A percentile compares a stretch with the other conserved stretches of the same genome.
Evolutionary conservation across 768 basidiomycete species (phyloP).

Genomic region (Macrolepiota fuliginosa): DNA sequence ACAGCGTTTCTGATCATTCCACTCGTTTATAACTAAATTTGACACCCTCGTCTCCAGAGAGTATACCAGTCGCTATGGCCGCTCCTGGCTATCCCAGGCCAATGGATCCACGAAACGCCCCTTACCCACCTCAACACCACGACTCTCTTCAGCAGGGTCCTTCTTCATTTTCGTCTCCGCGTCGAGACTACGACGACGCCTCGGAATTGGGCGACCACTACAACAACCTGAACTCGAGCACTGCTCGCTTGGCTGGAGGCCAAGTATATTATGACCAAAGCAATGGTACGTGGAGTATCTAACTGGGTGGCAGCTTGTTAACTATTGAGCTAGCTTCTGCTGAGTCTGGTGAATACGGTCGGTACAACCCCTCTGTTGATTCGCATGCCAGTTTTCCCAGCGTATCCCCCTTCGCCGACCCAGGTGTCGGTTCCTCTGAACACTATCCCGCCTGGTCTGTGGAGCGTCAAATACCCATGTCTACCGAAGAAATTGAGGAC

Average conservation of each 20-base stretch:
- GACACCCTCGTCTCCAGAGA: background rate
- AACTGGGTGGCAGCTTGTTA: constrained; percentile 1
- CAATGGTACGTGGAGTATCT: constrained; percentile 20
- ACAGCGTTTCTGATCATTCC: constrained; percentile 12
- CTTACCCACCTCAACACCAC: constrained; percentile 24
- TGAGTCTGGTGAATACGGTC: constrained; percentile 34
- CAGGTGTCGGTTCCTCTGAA: constrained; percentile 48
- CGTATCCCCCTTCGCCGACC: constrained; percentile 59
- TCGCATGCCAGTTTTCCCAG: constrained; percentile 59
- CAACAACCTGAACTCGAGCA: constrained; percentile 47
- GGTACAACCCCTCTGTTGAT: constrained; percentile 56
- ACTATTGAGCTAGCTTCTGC: constrained; percentile 13
- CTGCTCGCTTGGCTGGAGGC: constrained; percentile 50
- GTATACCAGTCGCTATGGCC: constrained; percentile 15
- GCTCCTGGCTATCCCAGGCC: constrained; percentile 15
- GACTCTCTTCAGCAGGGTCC: constrained; percentile 10
- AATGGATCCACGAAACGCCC: constrained; percentile 16
- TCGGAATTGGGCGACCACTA: constrained; percentile 55
- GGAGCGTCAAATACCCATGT: constrained; percentile 92
- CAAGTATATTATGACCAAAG: constrained; percentile 38
- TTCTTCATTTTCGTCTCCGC: constrained; percentile 28
- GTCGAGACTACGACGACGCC: constrained; percentile 44
- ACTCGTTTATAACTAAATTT: constrained; percentile 16
- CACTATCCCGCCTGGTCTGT: constrained; percentile 96
- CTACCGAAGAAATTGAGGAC: constrained; percentile 98